phyloP scores from a whole-genome alignment of 768 basidiomycete genomes.

The Boletus pseudopeckii region DNA sequence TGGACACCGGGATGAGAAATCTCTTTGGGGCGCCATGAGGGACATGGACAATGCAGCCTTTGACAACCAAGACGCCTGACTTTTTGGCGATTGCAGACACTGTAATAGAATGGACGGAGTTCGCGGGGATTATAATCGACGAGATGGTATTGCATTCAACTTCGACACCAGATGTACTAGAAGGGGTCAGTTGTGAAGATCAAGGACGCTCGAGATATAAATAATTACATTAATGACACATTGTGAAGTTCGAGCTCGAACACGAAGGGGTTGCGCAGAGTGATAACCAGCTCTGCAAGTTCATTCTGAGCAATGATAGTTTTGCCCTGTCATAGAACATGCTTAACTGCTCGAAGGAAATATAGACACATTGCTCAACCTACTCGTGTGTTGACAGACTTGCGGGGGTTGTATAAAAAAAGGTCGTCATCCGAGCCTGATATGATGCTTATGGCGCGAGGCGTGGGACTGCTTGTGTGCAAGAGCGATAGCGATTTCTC shows the following conservation, averaged over 20 bases:
- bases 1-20: conserved; percentile 72
- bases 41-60: conserved; percentile 77
- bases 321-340: conserved; percentile 41
- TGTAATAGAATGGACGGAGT: conserved; percentile 67
- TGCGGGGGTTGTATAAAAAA: conserved; percentile 91
- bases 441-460: conserved; percentile 44
- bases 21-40: conserved; percentile 68
- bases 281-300: conserved; percentile 73
- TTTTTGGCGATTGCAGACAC: conserved; percentile 63
- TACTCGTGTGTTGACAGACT: conserved; percentile 56
- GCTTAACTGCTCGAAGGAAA: conserved; percentile 2
- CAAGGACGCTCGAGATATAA: not conserved
- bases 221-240: conserved; percentile 69
- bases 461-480: conserved; percentile 36
- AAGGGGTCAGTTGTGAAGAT: conserved; percentile 8
- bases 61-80: conserved; percentile 65
- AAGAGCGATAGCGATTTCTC: conserved; percentile 67
- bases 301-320: conserved; percentile 80
- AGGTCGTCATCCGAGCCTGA: conserved; percentile 65
- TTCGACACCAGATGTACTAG: conserved; percentile 76
- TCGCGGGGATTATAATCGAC: conserved; percentile 64
- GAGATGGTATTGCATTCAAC: conserved; percentile 66
- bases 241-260: conserved; percentile 89
- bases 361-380: conserved; percentile 11
- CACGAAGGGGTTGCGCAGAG: conserved; percentile 86